A percentile compares a stretch with the other conserved stretches of the same genome.
Conservation (phyloP, 257 asterid species). For the Gardenia jasminoides region DNA sequence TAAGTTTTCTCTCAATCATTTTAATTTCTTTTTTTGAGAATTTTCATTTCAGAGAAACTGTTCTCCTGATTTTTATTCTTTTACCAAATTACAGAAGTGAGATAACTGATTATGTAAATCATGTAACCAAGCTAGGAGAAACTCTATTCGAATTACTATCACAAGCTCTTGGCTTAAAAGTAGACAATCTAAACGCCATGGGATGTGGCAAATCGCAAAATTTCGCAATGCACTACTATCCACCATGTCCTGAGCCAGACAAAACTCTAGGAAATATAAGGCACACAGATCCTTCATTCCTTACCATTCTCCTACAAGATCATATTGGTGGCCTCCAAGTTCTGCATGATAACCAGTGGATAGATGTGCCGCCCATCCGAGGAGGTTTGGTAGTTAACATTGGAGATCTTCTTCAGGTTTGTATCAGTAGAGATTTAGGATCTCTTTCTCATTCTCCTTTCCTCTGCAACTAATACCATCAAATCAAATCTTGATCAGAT, state of each 20-base stretch:
- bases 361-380: conserved; percentile 41
- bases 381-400: conserved; percentile 35
- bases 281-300: conserved; percentile 60
- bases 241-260: conserved; percentile 72
- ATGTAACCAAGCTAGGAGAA: too few relatives aligned
- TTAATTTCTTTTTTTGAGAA: neutral
- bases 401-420: conserved; percentile 5
- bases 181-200: too few relatives aligned
- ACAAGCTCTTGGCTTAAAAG: too few relatives aligned
- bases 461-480: neutral
- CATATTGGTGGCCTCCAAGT: conserved; percentile 69
- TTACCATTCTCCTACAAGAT: conserved; percentile 66
- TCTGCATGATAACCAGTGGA: conserved; percentile 45
- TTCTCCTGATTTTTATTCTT: neutral
- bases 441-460: neutral
- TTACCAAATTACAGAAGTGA: neutral
- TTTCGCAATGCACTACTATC: conserved; percentile 58
- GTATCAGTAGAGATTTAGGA: neutral
- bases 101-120: too few relatives aligned
- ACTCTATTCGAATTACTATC: too few relatives aligned
- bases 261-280: conserved; percentile 56
- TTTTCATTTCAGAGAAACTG: neutral
- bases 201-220: conserved; percentile 11
- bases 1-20: neutral
- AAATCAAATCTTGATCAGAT: conserved; percentile 30